These are phyloP conservation scores for Helicocarpus griseus DNA, from an alignment of 2,329 filamentous ascomycete genomes.

Conservation along the genomic window DNA sequence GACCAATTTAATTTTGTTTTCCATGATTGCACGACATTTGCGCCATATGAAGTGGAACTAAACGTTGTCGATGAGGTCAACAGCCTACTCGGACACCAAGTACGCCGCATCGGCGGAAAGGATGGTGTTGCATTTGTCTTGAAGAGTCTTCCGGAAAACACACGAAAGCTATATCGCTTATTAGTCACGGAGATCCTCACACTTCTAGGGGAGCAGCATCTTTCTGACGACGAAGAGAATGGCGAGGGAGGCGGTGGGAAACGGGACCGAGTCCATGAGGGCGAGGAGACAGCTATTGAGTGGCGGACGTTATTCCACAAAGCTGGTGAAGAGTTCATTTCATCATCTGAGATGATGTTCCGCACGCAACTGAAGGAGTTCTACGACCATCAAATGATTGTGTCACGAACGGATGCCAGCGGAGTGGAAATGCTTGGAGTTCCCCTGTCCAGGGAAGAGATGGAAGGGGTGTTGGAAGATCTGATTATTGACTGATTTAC, in stretches of 20 bases:
- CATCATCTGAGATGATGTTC: conserved; percentile 92
- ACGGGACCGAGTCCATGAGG: conserved; percentile 13
- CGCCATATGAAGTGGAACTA: conserved; percentile 60
- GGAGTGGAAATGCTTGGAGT: conserved; percentile 80
- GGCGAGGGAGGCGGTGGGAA: conserved; percentile 22
- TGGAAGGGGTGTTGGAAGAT: conserved; percentile 83
- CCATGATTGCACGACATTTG: conserved; percentile 90
- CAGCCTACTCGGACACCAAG: conserved; percentile 70
- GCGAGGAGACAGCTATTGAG: conserved; percentile 59
- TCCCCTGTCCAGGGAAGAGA: conserved; percentile 76
- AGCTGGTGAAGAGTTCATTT: conserved; percentile 93
- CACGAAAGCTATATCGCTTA: conserved; percentile 74
- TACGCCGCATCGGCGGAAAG: conserved; percentile 71
- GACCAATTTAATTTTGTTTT: conserved; percentile 79
- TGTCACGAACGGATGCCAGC: conserved; percentile 71
- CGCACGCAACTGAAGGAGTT: conserved; percentile 92
- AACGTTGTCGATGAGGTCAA: conserved; percentile 88
- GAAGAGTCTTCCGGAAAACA: conserved; percentile 83
- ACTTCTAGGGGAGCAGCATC: conserved; percentile 46
- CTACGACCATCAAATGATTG: conserved; percentile 96
- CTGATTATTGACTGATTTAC: conserved; percentile 32
- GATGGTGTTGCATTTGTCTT: conserved; percentile 89
- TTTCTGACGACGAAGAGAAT: conserved; percentile 43
- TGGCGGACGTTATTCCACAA: conserved; percentile 90
- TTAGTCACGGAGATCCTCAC: conserved; percentile 76